Conservation (phyloP, 768 basidiomycete species). For the Russula dissimulans region DNA sequence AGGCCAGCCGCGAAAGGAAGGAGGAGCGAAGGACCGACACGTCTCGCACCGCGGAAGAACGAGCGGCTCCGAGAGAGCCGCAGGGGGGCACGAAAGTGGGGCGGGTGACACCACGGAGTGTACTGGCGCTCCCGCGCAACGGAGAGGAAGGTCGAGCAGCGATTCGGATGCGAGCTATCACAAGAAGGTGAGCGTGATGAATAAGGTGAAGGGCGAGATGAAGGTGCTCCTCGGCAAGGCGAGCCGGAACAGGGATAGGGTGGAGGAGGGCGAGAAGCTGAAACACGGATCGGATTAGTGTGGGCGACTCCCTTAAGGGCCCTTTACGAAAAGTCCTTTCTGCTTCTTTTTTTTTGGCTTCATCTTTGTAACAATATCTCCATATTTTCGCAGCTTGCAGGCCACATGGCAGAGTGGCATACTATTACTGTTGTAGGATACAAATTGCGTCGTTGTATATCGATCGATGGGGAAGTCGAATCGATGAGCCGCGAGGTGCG, state of each 20-base stretch:
- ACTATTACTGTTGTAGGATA: too few relatives aligned
- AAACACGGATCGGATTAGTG: constrained; percentile 3
- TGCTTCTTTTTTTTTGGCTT: neutral
- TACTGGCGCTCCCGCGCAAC: neutral
- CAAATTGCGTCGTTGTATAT: too few relatives aligned
- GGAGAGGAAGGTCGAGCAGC: constrained; percentile 10
- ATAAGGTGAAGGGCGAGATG: constrained; percentile 14
- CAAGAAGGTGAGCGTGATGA: constrained; percentile 10
- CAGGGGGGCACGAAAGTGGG: neutral
- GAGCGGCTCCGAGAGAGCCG: neutral
- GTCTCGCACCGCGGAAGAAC: neutral
- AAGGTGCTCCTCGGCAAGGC: constrained; percentile 14
- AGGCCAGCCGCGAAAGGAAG: neutral
- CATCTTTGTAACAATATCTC: too few relatives aligned
- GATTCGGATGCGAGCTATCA: constrained; percentile 12
- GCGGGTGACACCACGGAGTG: neutral
- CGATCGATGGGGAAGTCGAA: too few relatives aligned
- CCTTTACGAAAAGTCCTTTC: neutral
- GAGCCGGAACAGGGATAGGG: constrained; percentile 9
- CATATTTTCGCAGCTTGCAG: too few relatives aligned
- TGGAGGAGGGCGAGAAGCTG: constrained; percentile 14
- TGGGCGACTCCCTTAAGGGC: neutral
- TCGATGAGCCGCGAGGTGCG: too few relatives aligned
- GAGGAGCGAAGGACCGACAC: neutral
- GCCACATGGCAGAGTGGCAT: too few relatives aligned